phyloP scores from a whole-genome alignment of 1,284 basidiomycete species.

The Trametes pubescens region DNA sequence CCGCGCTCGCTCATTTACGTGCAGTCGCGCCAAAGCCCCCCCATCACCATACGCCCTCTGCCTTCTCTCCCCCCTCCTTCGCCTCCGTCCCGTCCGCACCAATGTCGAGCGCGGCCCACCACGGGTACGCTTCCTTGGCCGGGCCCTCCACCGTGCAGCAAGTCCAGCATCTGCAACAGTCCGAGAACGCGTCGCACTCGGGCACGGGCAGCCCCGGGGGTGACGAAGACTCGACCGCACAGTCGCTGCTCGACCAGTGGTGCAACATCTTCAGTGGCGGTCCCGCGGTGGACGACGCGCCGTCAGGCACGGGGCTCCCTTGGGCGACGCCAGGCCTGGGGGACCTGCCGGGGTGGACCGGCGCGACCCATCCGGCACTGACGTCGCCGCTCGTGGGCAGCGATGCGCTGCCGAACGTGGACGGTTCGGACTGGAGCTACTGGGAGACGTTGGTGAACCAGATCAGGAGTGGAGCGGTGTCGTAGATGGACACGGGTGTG shows the following conservation, averaged over 20 bases:
- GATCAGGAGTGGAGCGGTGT: constrained; percentile 63
- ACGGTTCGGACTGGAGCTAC: constrained; percentile 79
- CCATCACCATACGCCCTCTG: constrained; percentile 12
- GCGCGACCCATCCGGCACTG: constrained; percentile 37
- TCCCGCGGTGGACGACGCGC: constrained; percentile 60
- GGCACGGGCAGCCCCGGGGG: constrained; percentile 64
- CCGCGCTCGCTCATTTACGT: constrained; percentile 49
- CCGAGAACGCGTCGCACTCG: constrained; percentile 38
- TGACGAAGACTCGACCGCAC: constrained; percentile 79
- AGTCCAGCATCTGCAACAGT: constrained; percentile 59
- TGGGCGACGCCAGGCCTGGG: constrained; percentile 69
- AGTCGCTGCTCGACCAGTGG: constrained; percentile 82
- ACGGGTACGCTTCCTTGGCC: constrained; percentile 21
- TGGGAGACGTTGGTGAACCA: constrained; percentile 84
- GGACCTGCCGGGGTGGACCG: constrained; percentile 69
- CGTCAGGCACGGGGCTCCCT: constrained; percentile 56
- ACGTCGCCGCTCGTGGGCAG: constrained; percentile 32
- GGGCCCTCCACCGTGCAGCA: constrained; percentile 43
- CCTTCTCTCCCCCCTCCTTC: constrained; percentile 32
- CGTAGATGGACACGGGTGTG: constrained; percentile 15
- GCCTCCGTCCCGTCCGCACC: constrained; percentile 28
- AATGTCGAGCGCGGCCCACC: constrained; percentile 14
- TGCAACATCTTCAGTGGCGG: constrained; percentile 76
- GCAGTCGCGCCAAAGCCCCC: constrained; percentile 22
- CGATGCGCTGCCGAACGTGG: constrained; percentile 52